Evolutionary conservation across 192 early-diverging fungal genomes (phyloP).

Genomic region (Cladochytrium replicatum): DNA sequence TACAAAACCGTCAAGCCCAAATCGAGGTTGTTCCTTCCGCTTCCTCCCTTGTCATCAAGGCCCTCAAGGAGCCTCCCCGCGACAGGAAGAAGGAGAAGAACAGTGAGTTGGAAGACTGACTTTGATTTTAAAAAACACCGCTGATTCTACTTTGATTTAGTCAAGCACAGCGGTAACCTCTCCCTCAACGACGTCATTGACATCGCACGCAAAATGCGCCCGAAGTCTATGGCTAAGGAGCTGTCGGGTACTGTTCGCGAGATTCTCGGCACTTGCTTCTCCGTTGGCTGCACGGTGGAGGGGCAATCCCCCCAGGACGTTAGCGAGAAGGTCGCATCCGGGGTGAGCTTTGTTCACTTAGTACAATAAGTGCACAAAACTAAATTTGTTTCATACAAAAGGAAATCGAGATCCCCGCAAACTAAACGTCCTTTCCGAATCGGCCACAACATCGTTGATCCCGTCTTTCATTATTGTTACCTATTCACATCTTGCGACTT

Average conservation of each 20-base stretch:
- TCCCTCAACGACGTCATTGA: constrained; percentile 88
- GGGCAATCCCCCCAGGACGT: constrained; percentile 87
- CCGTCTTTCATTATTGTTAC: too few species aligned
- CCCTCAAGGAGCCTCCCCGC: constrained; percentile 92
- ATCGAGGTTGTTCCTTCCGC: constrained; percentile 95
- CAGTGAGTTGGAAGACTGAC: constrained; percentile 38
- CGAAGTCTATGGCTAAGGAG: constrained; percentile 91
- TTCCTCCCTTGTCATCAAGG: constrained; percentile 91
- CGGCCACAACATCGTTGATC: too few species aligned
- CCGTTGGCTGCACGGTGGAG: constrained; percentile 95
- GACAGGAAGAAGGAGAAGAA: constrained; percentile 99
- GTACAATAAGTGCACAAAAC: background rate
- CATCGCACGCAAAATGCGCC: constrained; percentile 89
- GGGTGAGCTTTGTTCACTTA: constrained; percentile 64
- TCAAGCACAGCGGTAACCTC: constrained; percentile 96
- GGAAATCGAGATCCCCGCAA: too few species aligned
- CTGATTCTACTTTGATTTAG: constrained; percentile 11
- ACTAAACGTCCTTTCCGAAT: too few species aligned
- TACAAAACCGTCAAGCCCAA: constrained; percentile 99
- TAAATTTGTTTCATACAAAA: too few species aligned
- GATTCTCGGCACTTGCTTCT: constrained; percentile 91
- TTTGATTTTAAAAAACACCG: constrained; percentile 2
- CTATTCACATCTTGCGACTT: too few species aligned
- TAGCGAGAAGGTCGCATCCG: constrained; percentile 72
- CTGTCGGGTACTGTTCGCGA: constrained; percentile 92